Conservation (phyloP, 31 red algal species). For the Endocladia muricata region DNA sequence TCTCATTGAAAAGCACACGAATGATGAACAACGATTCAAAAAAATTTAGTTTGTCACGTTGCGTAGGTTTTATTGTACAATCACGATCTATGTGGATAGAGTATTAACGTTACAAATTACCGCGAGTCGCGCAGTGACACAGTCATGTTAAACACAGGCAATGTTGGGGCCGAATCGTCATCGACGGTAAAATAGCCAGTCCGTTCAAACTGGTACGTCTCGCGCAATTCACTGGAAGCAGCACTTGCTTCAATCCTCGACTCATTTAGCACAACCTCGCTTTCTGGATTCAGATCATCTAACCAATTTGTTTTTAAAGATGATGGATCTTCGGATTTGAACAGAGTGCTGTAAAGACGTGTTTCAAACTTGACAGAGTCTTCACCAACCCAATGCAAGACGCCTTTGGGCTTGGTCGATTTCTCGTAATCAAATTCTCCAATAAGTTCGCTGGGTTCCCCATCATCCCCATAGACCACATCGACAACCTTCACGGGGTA, state of each 20-base stretch:
- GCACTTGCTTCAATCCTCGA: constrained; percentile 52
- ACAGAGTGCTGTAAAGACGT: constrained; percentile 80
- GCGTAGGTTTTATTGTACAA: too few species aligned
- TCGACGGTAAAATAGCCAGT: constrained; percentile 87
- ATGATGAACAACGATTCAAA: too few species aligned
- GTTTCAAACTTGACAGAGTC: constrained; percentile 52
- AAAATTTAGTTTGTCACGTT: too few species aligned
- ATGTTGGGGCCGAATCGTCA: constrained; percentile 33
- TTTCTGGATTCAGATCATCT: constrained; percentile 62
- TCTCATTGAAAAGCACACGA: too few species aligned
- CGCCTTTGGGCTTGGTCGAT: constrained; percentile 77
- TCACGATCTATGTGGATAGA: too few species aligned
- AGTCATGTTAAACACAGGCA: constrained; percentile 84
- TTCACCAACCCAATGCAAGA: constrained; percentile 85
- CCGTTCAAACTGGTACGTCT: constrained; percentile 90
- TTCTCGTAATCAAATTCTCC: constrained; percentile 61
- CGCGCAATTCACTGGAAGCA: background rate
- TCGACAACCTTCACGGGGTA: constrained; percentile 60
- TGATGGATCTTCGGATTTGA: constrained; percentile 72
- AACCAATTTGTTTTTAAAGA: constrained; percentile 50
- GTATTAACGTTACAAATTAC: too few species aligned
- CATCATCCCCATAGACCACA: constrained; percentile 27
- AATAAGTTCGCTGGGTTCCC: constrained; percentile 27
- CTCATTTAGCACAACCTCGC: constrained; percentile 46
- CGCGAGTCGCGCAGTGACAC: constrained; percentile 76